A percentile compares a stretch with the other conserved stretches of the same genome.
Conservation (phyloP, 2,329 filamentous ascomycete genomes). For the Akanthomyces uredinophilus region DNA sequence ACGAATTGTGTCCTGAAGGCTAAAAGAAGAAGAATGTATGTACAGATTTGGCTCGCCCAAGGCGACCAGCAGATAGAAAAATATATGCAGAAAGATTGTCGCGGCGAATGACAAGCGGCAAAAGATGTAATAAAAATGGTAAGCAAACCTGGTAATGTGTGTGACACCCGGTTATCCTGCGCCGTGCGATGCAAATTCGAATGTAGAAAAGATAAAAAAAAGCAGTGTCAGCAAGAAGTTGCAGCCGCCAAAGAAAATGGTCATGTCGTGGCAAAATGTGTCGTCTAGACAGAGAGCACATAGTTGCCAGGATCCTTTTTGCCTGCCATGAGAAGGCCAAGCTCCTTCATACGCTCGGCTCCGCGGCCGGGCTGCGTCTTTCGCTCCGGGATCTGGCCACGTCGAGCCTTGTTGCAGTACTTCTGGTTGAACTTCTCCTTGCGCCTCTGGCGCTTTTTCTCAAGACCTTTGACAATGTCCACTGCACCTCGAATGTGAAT, state of each 20-base stretch:
- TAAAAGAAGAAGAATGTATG: conserved; percentile 8
- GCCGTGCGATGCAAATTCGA: conserved; percentile 8
- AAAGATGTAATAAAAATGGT: conserved; percentile 6
- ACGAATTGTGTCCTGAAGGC: neutral
- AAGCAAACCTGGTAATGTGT: conserved; percentile 7
- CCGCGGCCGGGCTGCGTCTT: conserved; percentile 78
- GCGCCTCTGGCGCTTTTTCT: conserved; percentile 87
- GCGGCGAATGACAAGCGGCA: conserved; percentile 3
- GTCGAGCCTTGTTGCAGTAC: conserved; percentile 77
- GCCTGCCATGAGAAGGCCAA: conserved; percentile 84
- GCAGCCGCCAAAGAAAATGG: neutral
- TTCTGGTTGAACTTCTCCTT: conserved; percentile 91
- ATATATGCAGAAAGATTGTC: conserved; percentile 20
- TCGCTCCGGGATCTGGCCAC: conserved; percentile 56
- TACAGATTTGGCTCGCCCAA: conserved; percentile 6
- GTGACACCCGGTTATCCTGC: conserved; percentile 7
- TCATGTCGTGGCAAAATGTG: conserved; percentile 10
- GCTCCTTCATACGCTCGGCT: conserved; percentile 76
- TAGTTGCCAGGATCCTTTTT: conserved; percentile 70
- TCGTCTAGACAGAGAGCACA: conserved; percentile 63
- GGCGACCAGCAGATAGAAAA: conserved; percentile 8
- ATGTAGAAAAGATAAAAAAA: neutral
- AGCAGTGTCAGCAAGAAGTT: neutral
- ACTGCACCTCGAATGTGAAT: conserved; percentile 85
- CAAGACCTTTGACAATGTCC: conserved; percentile 93